Percentiles rank a stretch among this genome's conserved stretches.
Conservation (phyloP, 129 eudicot species). For the Flaveria sonorensis region DNA sequence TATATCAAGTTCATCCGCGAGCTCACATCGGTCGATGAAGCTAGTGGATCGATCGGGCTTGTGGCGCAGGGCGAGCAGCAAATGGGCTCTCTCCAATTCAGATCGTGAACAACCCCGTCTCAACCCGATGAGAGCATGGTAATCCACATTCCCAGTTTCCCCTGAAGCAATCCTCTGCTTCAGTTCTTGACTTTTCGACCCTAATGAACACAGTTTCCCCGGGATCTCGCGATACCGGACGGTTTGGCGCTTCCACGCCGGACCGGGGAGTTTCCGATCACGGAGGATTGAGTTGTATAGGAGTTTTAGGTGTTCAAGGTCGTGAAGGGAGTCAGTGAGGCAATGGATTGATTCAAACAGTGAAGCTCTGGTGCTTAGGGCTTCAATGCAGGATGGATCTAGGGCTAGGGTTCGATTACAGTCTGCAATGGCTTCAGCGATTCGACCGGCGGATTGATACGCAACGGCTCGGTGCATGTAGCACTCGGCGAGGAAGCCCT, state of each 20-base stretch:
- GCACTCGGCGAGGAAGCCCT: constrained; percentile 86
- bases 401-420: constrained; percentile 78
- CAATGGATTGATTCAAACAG: constrained; percentile 78
- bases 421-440: constrained; percentile 87
- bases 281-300: constrained; percentile 74
- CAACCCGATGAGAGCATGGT: constrained; percentile 68
- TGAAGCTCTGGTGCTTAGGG: constrained; percentile 69
- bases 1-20: constrained; percentile 67
- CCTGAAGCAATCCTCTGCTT: constrained; percentile 87
- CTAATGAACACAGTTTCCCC: constrained; percentile 59
- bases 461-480: constrained; percentile 85
- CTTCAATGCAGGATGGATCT: constrained; percentile 72
- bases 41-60: constrained; percentile 79
- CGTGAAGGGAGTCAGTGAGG: constrained; percentile 80
- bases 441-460: constrained; percentile 59
- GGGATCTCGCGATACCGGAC: constrained; percentile 90
- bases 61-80: constrained; percentile 73
- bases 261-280: constrained; percentile 84
- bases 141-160: constrained; percentile 91
- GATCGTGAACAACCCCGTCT: constrained; percentile 87
- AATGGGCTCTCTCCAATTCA: constrained; percentile 88
- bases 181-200: constrained; percentile 61
- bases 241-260: constrained; percentile 68
- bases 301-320: constrained; percentile 84
- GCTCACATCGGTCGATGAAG: constrained; percentile 84